A percentile compares a stretch with the other conserved stretches of the same genome.
Conservation (phyloP, 2,329 filamentous ascomycete genomes). For the Pseudocercospora ulei region DNA sequence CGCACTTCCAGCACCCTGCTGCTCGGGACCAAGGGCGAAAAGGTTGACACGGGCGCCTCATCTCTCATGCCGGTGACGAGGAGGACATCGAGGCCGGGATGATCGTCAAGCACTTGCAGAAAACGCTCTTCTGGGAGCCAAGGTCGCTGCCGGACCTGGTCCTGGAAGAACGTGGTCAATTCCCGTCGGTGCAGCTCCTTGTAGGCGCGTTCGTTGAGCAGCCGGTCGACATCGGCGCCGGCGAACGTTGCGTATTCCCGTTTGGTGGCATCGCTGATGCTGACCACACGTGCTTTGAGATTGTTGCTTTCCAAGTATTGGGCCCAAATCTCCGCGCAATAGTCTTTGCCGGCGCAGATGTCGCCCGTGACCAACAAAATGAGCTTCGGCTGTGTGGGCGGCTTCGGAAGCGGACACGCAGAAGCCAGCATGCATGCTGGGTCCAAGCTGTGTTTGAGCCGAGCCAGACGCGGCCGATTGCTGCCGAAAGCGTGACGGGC, state of each 20-base stretch:
- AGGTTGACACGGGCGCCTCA: conserved; percentile 46
- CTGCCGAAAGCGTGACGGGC: conserved; percentile 49
- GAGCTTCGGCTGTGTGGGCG: conserved; percentile 37
- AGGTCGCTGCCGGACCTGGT: conserved; percentile 40
- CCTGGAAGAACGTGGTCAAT: conserved; percentile 46
- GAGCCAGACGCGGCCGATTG: conserved; percentile 44
- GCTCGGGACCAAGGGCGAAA: conserved; percentile 48
- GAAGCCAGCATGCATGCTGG: conserved; percentile 38
- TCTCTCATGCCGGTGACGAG: conserved; percentile 57
- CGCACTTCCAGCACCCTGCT: conserved; percentile 48
- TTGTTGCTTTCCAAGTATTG: conserved; percentile 30
- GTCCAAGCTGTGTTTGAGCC: conserved; percentile 45
- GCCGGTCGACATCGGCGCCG: conserved; percentile 42
- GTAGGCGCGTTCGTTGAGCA: conserved; percentile 49
- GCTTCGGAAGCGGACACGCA: conserved; percentile 46
- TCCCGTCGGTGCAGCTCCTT: conserved; percentile 51
- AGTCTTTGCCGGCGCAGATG: conserved; percentile 51
- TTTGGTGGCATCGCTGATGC: conserved; percentile 53
- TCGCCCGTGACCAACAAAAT: conserved; percentile 51
- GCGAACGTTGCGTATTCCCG: conserved; percentile 46
- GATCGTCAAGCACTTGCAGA: conserved; percentile 38
- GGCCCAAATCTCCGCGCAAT: conserved; percentile 47
- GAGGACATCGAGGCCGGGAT: conserved; percentile 45
- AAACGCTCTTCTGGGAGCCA: conserved; percentile 47
- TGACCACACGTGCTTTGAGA: conserved; percentile 39